Evolutionary conservation across 2,329 filamentous ascomycete genomes (phyloP).

Genomic region (Pestalotiopsis sp.): DNA sequence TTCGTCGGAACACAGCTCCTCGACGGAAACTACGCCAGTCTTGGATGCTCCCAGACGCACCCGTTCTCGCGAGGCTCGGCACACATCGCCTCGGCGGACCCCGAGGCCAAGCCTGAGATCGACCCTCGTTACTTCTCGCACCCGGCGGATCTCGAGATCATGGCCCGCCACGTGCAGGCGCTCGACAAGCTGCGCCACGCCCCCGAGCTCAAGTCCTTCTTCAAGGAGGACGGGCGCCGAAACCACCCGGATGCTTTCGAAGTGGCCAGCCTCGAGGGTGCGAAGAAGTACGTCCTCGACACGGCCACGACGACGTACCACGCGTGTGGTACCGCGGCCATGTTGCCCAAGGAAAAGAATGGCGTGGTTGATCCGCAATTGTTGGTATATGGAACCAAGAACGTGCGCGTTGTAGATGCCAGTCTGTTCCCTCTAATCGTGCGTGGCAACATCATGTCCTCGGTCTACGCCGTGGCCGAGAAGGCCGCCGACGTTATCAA

Average conservation of each 20-base stretch:
- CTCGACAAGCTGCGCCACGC: slow-evolving; percentile 32
- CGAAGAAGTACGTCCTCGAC: slow-evolving; percentile 40
- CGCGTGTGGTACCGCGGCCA: slow-evolving; percentile 43
- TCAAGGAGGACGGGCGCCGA: slow-evolving; percentile 23
- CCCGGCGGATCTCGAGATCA: slow-evolving; percentile 36
- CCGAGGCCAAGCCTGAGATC: slow-evolving; percentile 36
- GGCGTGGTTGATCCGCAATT: slow-evolving; percentile 47
- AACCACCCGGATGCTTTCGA: slow-evolving; percentile 46
- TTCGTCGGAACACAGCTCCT: slow-evolving; percentile 33
- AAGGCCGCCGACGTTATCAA: slow-evolving; percentile 13
- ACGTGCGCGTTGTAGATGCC: slow-evolving; percentile 48
- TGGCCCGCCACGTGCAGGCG: slow-evolving; percentile 32
- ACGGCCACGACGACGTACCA: slow-evolving; percentile 43
- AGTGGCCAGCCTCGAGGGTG: slow-evolving; percentile 66
- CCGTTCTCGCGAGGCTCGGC: slow-evolving; percentile 44
- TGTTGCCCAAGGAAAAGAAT: slow-evolving; percentile 41
- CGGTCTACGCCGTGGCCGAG: slow-evolving; percentile 34
- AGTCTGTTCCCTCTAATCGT: slow-evolving; percentile 47
- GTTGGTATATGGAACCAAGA: slow-evolving; percentile 44
- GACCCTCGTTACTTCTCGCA: slow-evolving; percentile 38
- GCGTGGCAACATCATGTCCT: slow-evolving; percentile 34
- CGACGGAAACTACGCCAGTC: slow-evolving; percentile 35
- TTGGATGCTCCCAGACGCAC: slow-evolving; percentile 41
- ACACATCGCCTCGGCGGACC: slow-evolving; percentile 39
- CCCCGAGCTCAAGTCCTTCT: slow-evolving; percentile 22